Percentiles rank a stretch among this genome's conserved stretches.
phyloP scores from a whole-genome alignment of 2,329 filamentous ascomycete species.

The Ambrosiella beaveri region DNA sequence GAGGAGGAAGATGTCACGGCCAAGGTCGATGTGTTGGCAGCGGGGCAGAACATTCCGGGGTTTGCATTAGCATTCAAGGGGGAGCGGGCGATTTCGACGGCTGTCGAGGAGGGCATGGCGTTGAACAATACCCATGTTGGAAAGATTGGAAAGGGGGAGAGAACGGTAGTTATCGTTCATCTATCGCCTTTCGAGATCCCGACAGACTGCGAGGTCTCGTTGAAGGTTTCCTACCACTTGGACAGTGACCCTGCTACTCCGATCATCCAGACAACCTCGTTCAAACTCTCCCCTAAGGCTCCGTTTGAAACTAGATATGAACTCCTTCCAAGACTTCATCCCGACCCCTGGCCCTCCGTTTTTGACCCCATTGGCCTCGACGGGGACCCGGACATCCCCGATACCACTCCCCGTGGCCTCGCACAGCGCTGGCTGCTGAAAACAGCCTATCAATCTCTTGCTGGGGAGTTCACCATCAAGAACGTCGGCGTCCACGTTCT shows the following conservation, averaged over 20 bases:
- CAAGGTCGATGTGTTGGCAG: slow-evolving; percentile 49
- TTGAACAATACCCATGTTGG: slow-evolving; percentile 28
- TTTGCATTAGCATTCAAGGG: slow-evolving; percentile 26
- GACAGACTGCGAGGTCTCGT: slow-evolving; percentile 46
- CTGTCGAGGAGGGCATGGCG: slow-evolving; percentile 25
- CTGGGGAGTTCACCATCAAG: slow-evolving; percentile 44
- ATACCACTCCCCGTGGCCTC: slow-evolving; percentile 36
- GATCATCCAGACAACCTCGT: slow-evolving; percentile 53
- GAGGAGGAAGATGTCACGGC: slow-evolving; percentile 66
- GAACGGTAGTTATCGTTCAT: slow-evolving; percentile 27
- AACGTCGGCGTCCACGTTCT: slow-evolving; percentile 46
- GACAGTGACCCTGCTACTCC: slow-evolving; percentile 64
- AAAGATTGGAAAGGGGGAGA: slow-evolving; percentile 29
- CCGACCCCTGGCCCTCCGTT: slow-evolving; percentile 69
- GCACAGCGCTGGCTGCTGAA: slow-evolving; percentile 67
- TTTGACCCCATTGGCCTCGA: slow-evolving; percentile 46
- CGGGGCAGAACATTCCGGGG: slow-evolving; percentile 37
- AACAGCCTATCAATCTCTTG: slow-evolving; percentile 61
- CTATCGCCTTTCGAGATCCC: slow-evolving; percentile 34
- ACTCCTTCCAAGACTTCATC: slow-evolving; percentile 60
- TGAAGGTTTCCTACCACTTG: slow-evolving; percentile 64
- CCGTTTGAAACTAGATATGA: slow-evolving; percentile 91
- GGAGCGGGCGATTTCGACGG: slow-evolving; percentile 19
- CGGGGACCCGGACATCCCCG: slow-evolving; percentile 20
- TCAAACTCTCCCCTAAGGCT: slow-evolving; percentile 55